phyloP scores from a whole-genome alignment of 768 basidiomycete genomes.

The Galerina sulciceps region DNA sequence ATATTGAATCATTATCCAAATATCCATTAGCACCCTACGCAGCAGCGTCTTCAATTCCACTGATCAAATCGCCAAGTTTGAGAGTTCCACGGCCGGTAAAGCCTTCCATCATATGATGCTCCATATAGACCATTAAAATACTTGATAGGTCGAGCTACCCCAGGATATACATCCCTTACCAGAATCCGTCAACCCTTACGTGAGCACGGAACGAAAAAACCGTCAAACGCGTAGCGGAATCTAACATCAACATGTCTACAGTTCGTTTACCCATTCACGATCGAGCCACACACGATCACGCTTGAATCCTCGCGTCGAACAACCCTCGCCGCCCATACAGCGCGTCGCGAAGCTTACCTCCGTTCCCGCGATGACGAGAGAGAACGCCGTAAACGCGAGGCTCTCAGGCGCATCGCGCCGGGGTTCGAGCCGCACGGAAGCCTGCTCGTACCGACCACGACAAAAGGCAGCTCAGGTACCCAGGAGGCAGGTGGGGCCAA shows the following conservation, averaged over 20 bases:
- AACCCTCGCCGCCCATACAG: constrained; percentile 65
- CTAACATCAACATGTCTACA: constrained; percentile 32
- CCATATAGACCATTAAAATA: constrained; percentile 3
- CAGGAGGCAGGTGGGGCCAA: constrained; percentile 9
- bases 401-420: constrained; percentile 78
- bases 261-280: constrained; percentile 97
- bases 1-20: background rate
- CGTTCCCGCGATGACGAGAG: constrained; percentile 78
- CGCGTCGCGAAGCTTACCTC: constrained; percentile 74
- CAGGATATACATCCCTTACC: constrained; percentile 95
- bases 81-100: constrained; percentile 82
- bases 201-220: constrained; percentile 32
- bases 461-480: constrained; percentile 22
- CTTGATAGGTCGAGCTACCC: constrained; percentile 75
- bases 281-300: constrained; percentile 84
- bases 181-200: constrained; percentile 88
- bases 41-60: constrained; percentile 73
- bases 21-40: constrained; percentile 69
- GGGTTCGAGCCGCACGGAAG: constrained; percentile 75
- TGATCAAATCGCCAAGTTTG: constrained; percentile 92
- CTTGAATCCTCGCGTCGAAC: constrained; percentile 74
- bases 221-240: background rate
- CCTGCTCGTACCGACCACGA: constrained; percentile 63
- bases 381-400: constrained; percentile 65
- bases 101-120: background rate